Percentiles rank a stretch among this genome's conserved stretches.
Evolutionary conservation across 2,329 filamentous ascomycete species (phyloP).

Genomic region (Thermothelomyces thermophilus): DNA sequence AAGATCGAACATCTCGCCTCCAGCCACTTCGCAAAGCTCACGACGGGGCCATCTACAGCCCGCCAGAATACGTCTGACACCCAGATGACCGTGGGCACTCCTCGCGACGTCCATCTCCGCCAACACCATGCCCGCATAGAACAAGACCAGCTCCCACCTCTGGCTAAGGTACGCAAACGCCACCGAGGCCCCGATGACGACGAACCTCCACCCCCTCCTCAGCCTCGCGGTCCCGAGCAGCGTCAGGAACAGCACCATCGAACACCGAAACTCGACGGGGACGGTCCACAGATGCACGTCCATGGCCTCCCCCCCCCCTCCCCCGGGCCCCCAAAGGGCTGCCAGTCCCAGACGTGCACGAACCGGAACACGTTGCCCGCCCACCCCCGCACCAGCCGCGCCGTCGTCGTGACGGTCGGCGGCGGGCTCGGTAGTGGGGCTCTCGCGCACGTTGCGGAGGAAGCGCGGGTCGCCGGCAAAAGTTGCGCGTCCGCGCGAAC

Average conservation of each 20-base stretch:
- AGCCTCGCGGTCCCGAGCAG: constrained; percentile 45
- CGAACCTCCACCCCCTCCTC: constrained; percentile 36
- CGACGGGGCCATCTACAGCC: constrained; percentile 48
- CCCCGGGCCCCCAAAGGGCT: constrained; percentile 41
- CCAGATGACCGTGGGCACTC: constrained; percentile 48
- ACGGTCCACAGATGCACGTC: constrained; percentile 59
- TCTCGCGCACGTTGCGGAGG: constrained; percentile 44
- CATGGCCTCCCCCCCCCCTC: too few species aligned
- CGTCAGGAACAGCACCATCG: constrained; percentile 50
- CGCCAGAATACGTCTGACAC: constrained; percentile 52
- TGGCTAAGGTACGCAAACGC: constrained; percentile 42
- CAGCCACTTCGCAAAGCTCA: constrained; percentile 51
- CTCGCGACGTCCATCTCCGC: constrained; percentile 52
- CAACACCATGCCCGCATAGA: constrained; percentile 47
- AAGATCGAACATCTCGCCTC: constrained; percentile 37
- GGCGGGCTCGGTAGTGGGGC: too few species aligned
- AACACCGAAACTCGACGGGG: constrained; percentile 53
- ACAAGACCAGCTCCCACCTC: constrained; percentile 51
- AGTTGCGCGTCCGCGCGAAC: constrained; percentile 43
- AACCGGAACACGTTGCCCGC: constrained; percentile 42
- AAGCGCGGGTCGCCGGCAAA: constrained; percentile 39
- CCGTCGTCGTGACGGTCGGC: too few species aligned
- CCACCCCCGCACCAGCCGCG: too few species aligned
- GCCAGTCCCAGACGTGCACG: constrained; percentile 46
- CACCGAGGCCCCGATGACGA: constrained; percentile 36